Conservation (phyloP, 2,329 filamentous ascomycete genomes). For the Colletotrichum sp. region DNA sequence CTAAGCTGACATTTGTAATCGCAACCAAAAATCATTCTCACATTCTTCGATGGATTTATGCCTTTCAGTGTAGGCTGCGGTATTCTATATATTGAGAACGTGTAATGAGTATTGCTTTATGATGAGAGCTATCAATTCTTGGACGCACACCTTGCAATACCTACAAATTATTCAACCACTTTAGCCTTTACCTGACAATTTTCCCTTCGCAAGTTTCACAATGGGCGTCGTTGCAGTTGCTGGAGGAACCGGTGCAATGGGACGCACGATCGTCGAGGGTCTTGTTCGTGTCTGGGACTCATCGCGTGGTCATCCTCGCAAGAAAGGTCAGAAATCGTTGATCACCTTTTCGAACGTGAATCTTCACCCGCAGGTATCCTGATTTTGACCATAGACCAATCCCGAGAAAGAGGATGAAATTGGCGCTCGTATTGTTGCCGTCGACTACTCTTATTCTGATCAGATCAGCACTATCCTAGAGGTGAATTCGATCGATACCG, state of each 20-base stretch:
- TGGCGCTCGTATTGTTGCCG: conserved; percentile 25
- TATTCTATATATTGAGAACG: no score
- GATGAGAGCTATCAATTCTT: no score
- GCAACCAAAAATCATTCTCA: no score
- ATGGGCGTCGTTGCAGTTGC: conserved; percentile 44
- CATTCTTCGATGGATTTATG: no score
- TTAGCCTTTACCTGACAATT: no score
- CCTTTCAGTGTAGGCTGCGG: no score
- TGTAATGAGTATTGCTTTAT: no score
- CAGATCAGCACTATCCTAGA: conserved; percentile 27
- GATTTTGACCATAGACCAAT: not conserved
- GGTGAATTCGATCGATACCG: conserved; percentile 44
- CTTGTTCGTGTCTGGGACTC: conserved; percentile 34
- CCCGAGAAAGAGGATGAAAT: conserved; percentile 21
- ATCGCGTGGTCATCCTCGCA: conserved; percentile 44
- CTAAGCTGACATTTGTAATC: no score
- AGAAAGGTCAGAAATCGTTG: not conserved
- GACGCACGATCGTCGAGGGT: conserved; percentile 50
- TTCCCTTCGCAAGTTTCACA: not conserved
- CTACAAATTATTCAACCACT: no score
- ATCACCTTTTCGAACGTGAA: not conserved
- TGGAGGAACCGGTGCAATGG: conserved; percentile 49
- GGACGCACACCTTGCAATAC: no score
- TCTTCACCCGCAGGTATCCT: conserved; percentile 35
- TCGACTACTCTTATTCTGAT: conserved; percentile 30